Evolutionary conservation across 352 stramenopile species (phyloP).

Genomic region (Globisporangium apiculatum): DNA sequence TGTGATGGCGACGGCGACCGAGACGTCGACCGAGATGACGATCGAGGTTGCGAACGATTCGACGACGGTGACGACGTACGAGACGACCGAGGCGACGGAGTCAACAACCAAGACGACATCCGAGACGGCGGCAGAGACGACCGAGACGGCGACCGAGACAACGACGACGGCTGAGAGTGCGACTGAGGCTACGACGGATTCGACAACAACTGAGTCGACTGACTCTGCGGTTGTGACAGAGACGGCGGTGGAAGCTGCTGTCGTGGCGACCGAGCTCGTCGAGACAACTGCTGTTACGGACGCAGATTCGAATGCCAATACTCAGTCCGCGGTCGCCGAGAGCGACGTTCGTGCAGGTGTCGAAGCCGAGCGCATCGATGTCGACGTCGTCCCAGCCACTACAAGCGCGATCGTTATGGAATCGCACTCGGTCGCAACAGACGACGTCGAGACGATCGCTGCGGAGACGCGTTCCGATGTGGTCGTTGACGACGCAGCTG

Average conservation of each 20-base stretch:
- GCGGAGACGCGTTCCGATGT: no score
- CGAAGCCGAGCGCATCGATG: neutral
- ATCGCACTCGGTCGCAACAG: no score
- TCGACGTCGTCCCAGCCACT: neutral
- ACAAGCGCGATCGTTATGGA: no score
- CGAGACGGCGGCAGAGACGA: no score
- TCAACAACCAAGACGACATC: no score
- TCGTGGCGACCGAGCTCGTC: no score
- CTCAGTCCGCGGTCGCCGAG: neutral
- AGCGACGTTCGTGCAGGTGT: neutral
- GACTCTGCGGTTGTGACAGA: neutral
- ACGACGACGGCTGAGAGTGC: neutral
- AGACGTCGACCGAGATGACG: neutral
- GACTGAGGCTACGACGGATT: neutral
- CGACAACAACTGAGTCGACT: no score
- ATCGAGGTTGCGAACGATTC: no score
- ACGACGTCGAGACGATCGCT: no score
- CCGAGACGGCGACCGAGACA: neutral
- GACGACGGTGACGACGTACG: no score
- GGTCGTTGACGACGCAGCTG: no score
- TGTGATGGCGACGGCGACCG: neutral
- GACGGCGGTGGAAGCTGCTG: neutral
- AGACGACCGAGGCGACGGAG: no score
- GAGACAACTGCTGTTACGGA: neutral
- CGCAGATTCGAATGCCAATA: neutral